Conservation (phyloP, 1,284 basidiomycete genomes). For the Amylostereum areolatum region DNA sequence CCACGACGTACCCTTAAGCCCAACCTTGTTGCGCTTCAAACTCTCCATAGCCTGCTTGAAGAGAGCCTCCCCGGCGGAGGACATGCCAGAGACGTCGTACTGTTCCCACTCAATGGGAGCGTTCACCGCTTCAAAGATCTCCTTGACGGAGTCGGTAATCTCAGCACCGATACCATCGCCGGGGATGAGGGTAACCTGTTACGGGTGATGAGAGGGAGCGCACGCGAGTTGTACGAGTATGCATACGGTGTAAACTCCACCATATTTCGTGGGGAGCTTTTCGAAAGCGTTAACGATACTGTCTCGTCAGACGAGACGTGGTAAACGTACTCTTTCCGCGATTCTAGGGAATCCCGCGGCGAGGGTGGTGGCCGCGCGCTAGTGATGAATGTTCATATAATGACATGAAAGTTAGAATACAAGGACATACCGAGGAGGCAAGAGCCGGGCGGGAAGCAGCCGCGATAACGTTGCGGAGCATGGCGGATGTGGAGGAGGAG, state of each 20-base stretch:
- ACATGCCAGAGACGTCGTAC: constrained; percentile 96
- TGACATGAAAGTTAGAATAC: not conserved
- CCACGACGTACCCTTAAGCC: constrained; percentile 90
- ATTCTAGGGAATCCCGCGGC: constrained; percentile 77
- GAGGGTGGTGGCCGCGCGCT: constrained; percentile 75
- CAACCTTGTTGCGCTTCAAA: constrained; percentile 94
- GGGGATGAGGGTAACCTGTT: constrained; percentile 87
- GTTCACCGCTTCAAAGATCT: constrained; percentile 96
- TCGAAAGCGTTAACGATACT: not conserved
- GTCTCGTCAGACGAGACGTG: not conserved
- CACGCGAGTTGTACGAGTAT: constrained; percentile 11
- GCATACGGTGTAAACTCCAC: constrained; percentile 84
- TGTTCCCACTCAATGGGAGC: constrained; percentile 99
- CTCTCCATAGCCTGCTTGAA: constrained; percentile 98
- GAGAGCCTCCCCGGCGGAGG: constrained; percentile 87
- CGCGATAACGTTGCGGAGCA: constrained; percentile 64
- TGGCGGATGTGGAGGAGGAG: constrained; percentile 30
- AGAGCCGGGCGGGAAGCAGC: constrained; percentile 49
- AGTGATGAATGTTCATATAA: constrained; percentile 6
- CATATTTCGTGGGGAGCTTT: constrained; percentile 90
- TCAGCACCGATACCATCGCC: constrained; percentile 97
- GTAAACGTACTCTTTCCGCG: constrained; percentile 53
- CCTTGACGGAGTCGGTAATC: constrained; percentile 98
- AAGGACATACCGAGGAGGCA: constrained; percentile 42
- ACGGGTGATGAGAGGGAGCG: constrained; percentile 15